These are phyloP conservation scores for Malus domestica DNA, from an alignment of 306 rosid genomes.

Conservation along the genomic window ASM211411v1 NC_041798.1:33220501-33221000, in stretches of 20 bases:
- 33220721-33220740: conserved; percentile 31
- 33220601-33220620: conserved; percentile 75
- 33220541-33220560: conserved; percentile 62
- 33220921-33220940: conserved; percentile 56
- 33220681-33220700: conserved; percentile 11
- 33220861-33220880: conserved; percentile 63
- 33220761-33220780: background rate
- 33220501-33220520: conserved; percentile 51
- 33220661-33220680: conserved; percentile 59
- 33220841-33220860: conserved; percentile 58
- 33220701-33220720: background rate
- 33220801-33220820: background rate
- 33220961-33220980: conserved; percentile 85
- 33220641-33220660: conserved; percentile 52
- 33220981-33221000: conserved; percentile 21
- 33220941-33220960: conserved; percentile 56
- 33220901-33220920: conserved; percentile 80
- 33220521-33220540: conserved; percentile 74
- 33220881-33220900: conserved; percentile 93
- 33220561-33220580: conserved; percentile 57
- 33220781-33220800: conserved; percentile 8
- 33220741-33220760: conserved; percentile 71
- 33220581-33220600: conserved; percentile 61
- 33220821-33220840: conserved; percentile 17
- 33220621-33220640: conserved; percentile 68